Base-by-base conservation (phyloP, 2,329 filamentous ascomycete genomes). In the Drechslerella stenobrocha region DNA sequence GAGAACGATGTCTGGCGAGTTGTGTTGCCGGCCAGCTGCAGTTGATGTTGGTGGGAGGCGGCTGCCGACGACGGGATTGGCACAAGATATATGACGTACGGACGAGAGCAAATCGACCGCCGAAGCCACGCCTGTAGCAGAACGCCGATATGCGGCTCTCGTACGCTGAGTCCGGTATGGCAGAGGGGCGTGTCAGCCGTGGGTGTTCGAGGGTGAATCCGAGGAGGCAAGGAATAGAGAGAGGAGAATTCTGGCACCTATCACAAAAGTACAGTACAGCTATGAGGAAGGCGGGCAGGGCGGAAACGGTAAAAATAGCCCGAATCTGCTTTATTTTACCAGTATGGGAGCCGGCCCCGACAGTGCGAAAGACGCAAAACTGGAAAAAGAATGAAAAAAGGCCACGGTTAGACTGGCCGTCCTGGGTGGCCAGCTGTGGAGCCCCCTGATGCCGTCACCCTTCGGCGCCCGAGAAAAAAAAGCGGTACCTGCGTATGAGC, bases 401-500 rank as follows among this genome's bases (percentile, higher is more conserved):
- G 20, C 18, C 9, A 24, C 24, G n/a, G 44, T 59, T 42, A 22
- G 47, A 48, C 40, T 48, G 52, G 52, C 51, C 53, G 46, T 52
- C 42, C 48, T 46, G 52, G 28, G 32, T 20, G 28, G 28, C 26
- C 32, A 44, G 35, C 30, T 18, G 55, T 44, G 56, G 55, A 67
- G 63, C 55, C 63, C 55, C 63, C 63, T 67, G 63, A 67, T 67
- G 32, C 63, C 50, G 55, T 60, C 55, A 67, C 63, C 53, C 28
- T 44, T 40, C 28, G 42, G 23, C 9, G 40, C 15, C 23, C 50
- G 28, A 42, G 4, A 20, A 24, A 45, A 51, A 24, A 45, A 51
- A 32, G 18, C 34, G 50, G 63, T 67, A 67, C 63, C 63, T 67
- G 63, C 63, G 63, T 67, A 67, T 67, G 63, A 67, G 37, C 63